Evolutionary conservation across 2,329 filamentous ascomycete genomes (phyloP).

Genomic region (Endoconidiophora laricicola): DNA sequence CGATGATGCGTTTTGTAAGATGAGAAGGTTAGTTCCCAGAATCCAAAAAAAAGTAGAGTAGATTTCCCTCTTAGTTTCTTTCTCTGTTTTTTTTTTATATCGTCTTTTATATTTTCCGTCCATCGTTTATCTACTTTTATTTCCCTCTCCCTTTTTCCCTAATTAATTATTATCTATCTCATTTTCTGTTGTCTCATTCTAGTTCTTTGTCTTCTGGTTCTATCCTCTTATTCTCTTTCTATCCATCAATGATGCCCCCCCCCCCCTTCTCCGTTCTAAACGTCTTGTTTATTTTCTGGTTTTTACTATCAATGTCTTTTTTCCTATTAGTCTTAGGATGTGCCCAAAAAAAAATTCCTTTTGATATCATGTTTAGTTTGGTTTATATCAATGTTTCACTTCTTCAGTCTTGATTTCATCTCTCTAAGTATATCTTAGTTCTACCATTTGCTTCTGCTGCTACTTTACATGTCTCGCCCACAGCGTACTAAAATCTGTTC

Average conservation of each 20-base stretch:
- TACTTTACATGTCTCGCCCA: no score
- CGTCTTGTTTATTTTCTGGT: not conserved
- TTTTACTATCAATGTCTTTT: not conserved
- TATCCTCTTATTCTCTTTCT: not conserved
- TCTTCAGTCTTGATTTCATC: not conserved
- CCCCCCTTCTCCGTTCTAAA: no score
- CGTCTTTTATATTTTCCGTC: constrained; percentile 1
- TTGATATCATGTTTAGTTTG: not conserved
- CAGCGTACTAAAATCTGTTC: no score
- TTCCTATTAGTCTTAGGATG: not conserved
- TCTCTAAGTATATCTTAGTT: no score
- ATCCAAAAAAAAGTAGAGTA: not conserved
- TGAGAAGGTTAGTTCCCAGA: no score
- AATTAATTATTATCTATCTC: not conserved
- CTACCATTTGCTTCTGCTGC: no score
- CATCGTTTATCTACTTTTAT: not conserved
- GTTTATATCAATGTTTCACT: not conserved
- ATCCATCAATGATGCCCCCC: not conserved
- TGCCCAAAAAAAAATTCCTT: no score
- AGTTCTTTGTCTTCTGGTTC: not conserved
- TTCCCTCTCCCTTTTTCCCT: not conserved
- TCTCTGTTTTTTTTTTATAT: not conserved
- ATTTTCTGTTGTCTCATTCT: not conserved
- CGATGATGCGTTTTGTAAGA: no score
- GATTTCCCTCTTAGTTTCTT: constrained; percentile 1